Conservation (phyloP, 1,139 yeast species). For the Blastobotrys ciferrii region DNA sequence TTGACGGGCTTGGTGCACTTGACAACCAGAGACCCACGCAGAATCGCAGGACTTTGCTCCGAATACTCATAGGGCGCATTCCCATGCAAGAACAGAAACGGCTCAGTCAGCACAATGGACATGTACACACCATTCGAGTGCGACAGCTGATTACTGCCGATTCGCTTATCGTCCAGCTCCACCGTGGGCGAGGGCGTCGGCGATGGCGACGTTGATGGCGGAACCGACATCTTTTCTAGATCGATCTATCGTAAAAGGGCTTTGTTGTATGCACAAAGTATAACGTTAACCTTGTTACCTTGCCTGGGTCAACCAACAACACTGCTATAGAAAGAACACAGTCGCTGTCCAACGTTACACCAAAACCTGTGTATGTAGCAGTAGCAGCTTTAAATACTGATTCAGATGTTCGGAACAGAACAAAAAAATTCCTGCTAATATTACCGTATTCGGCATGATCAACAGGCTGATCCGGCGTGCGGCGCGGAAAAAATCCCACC, state of each 20-base stretch:
- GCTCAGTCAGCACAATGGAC: slow-evolving; percentile 59
- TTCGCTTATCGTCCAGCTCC: slow-evolving; percentile 1
- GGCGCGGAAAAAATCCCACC: neutral
- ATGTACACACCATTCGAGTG: slow-evolving; percentile 11
- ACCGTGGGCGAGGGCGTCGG: neutral
- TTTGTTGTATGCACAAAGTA: neutral
- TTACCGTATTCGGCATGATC: neutral
- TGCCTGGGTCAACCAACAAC: too few relatives aligned
- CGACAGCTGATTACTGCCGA: slow-evolving; percentile 6
- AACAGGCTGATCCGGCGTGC: neutral
- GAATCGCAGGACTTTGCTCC: slow-evolving; percentile 74
- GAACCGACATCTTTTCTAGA: neutral
- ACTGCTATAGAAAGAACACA: neutral
- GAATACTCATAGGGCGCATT: slow-evolving; percentile 63
- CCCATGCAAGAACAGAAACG: slow-evolving; percentile 76
- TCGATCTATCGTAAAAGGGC: too few relatives aligned
- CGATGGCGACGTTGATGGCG: neutral
- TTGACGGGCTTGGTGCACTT: slow-evolving; percentile 73
- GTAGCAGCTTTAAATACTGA: neutral
- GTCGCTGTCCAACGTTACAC: too few relatives aligned
- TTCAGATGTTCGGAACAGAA: neutral
- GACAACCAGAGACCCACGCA: slow-evolving; percentile 77
- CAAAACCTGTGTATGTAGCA: neutral
- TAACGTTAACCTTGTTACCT: neutral
- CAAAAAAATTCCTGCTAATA: neutral